Percentiles rank a stretch among this genome's conserved stretches.
Conservation (phyloP, 148 eudicot genomes). For the Camellia japonica region DNA sequence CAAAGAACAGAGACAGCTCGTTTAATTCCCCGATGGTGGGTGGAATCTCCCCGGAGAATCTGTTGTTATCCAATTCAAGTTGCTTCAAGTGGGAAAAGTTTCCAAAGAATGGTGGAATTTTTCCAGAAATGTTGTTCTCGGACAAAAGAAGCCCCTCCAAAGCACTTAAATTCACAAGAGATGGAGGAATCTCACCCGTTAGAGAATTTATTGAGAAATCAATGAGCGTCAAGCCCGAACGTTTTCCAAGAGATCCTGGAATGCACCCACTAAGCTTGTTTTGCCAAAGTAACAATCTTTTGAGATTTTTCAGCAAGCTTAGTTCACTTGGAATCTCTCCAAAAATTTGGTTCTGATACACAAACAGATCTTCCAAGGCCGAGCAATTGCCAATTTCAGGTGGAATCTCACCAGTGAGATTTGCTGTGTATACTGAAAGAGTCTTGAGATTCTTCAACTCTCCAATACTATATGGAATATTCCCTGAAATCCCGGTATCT, state of each 20-base stretch:
- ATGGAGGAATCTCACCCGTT: conserved; percentile 24
- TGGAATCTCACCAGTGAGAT: conserved; percentile 33
- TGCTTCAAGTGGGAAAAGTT: conserved; percentile 28
- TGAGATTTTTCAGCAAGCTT: conserved; percentile 24
- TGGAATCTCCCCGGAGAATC: conserved; percentile 32
- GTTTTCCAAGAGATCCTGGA: conserved; percentile 29
- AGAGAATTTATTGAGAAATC: conserved; percentile 35
- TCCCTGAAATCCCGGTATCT: conserved; percentile 34
- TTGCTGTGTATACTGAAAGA: conserved; percentile 34
- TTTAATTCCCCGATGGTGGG: conserved; percentile 23
- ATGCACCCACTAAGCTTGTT: conserved; percentile 32
- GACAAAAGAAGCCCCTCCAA: conserved; percentile 33
- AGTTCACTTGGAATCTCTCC: conserved; percentile 25
- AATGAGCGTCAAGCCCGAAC: conserved; percentile 23
- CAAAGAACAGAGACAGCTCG: conserved; percentile 34
- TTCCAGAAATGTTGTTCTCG: conserved; percentile 28
- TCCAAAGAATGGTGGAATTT: conserved; percentile 27
- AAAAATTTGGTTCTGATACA: conserved; percentile 29
- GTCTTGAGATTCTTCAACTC: conserved; percentile 30
- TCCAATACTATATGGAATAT: conserved; percentile 29
- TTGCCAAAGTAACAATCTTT: conserved; percentile 34
- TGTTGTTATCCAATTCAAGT: conserved; percentile 34
- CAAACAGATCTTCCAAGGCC: conserved; percentile 23
- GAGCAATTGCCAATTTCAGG: conserved; percentile 26
- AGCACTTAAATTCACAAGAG: conserved; percentile 18